These are phyloP conservation scores for Globisporangium polare DNA, from an alignment of 352 stramenopile species.

Conservation along the genomic window DNA sequence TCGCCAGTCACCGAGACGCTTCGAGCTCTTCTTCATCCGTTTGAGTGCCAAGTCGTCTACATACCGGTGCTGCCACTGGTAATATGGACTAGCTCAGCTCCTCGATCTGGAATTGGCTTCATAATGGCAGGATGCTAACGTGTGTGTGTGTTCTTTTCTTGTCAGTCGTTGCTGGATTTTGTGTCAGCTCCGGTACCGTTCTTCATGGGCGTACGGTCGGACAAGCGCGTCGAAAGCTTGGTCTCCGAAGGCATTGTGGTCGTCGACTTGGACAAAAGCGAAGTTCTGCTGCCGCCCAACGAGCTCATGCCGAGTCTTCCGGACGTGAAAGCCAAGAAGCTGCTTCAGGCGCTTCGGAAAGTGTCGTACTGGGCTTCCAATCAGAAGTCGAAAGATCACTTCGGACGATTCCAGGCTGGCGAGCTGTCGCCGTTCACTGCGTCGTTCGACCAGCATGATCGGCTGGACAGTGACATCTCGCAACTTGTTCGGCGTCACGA, in stretches of 20 bases:
- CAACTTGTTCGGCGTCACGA: slow-evolving; percentile 32
- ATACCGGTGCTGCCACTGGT: slow-evolving; percentile 68
- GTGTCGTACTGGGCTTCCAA: slow-evolving; percentile 34
- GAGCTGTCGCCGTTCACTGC: slow-evolving; percentile 16
- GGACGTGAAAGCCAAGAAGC: slow-evolving; percentile 56
- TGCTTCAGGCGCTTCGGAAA: slow-evolving; percentile 51
- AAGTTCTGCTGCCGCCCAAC: slow-evolving; percentile 36
- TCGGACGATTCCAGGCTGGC: slow-evolving; percentile 19
- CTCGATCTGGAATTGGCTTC: neutral
- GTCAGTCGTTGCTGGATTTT: slow-evolving; percentile 62
- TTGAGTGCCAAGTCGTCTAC: slow-evolving; percentile 74
- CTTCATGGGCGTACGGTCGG: slow-evolving; percentile 66
- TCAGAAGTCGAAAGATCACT: slow-evolving; percentile 25
- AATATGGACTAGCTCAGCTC: neutral
- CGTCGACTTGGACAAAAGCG: slow-evolving; percentile 68
- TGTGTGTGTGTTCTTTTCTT: neutral
- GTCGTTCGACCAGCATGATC: slow-evolving; percentile 19
- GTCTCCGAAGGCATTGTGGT: slow-evolving; percentile 54
- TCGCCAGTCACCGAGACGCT: slow-evolving; percentile 64
- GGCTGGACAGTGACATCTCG: slow-evolving; percentile 25
- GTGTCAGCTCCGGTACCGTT: slow-evolving; percentile 70
- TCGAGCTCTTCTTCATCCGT: slow-evolving; percentile 51
- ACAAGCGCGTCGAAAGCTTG: slow-evolving; percentile 34
- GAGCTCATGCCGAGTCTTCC: slow-evolving; percentile 46
- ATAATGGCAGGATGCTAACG: neutral